A percentile compares a stretch with the other conserved stretches of the same genome.
phyloP scores from a whole-genome alignment of 805 yeast species.

The Yarrowia sp. region DNA sequence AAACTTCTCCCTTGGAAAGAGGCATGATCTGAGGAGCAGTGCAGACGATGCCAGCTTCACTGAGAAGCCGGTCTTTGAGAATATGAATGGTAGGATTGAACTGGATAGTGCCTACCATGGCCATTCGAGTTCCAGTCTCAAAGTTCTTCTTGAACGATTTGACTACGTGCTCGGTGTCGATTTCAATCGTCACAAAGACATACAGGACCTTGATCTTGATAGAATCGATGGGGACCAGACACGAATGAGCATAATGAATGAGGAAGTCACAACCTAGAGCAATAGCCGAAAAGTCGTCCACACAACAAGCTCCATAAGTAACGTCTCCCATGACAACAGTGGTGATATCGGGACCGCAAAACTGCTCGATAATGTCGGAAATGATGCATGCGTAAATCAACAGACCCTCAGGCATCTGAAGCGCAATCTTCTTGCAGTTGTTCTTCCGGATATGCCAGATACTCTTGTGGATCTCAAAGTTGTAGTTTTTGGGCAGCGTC shows the following conservation, averaged over 20 bases:
- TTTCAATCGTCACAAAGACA: slow-evolving; percentile 90
- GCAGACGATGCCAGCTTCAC: slow-evolving; percentile 59
- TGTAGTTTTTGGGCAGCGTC: slow-evolving; percentile 82
- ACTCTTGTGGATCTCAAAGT: slow-evolving; percentile 94
- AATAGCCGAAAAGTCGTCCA: slow-evolving; percentile 94
- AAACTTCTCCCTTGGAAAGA: slow-evolving; percentile 90
- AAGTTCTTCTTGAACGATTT: slow-evolving; percentile 80
- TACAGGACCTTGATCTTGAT: slow-evolving; percentile 92
- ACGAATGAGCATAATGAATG: slow-evolving; percentile 96
- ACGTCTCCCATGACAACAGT: slow-evolving; percentile 98
- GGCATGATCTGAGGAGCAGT: slow-evolving; percentile 93
- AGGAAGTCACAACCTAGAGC: slow-evolving; percentile 92
- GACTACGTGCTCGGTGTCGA: slow-evolving; percentile 81
- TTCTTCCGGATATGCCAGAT: slow-evolving; percentile 87
- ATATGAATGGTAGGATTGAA: slow-evolving; percentile 94
- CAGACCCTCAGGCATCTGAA: slow-evolving; percentile 98
- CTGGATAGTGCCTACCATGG: slow-evolving; percentile 94
- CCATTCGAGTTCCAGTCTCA: slow-evolving; percentile 66
- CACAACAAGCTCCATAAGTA: slow-evolving; percentile 97
- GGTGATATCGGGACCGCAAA: slow-evolving; percentile 71
- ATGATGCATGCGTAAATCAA: slow-evolving; percentile 85
- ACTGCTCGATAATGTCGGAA: slow-evolving; percentile 92
- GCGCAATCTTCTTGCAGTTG: slow-evolving; percentile 80
- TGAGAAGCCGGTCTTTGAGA: slow-evolving; percentile 62
- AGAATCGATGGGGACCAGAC: slow-evolving; percentile 92